Evolutionary conservation across 2,329 filamentous ascomycete species (phyloP), one percentile per base, ranked within the genome.

Genomic region (Colletotrichum somersetense): DNA sequence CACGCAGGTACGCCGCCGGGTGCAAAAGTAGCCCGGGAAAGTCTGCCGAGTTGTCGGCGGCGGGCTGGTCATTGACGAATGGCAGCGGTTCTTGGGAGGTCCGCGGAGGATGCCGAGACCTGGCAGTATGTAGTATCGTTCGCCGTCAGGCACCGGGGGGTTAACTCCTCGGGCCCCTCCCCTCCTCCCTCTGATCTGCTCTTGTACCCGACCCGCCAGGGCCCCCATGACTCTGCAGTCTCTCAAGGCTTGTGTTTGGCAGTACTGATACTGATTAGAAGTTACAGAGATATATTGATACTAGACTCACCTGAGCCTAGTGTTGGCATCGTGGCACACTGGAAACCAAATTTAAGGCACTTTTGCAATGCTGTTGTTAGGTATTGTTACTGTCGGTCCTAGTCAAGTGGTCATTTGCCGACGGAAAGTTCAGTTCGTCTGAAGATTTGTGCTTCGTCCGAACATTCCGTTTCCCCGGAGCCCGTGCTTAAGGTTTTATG

Each of bases 401-500:
- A 11, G 7, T 8, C 7, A 20, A 40, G 16, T 18, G 33, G 55
- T 23, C 12, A 38, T 16, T n/a, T 11, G 7, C 20, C 7, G 1
- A 40, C 10, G 26, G 38, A 62, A 61, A 62, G 30, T 30, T 3
- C 2, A 30, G 30, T 30, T 38, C 44, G 44, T 52, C 44, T 38
- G 20, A 64, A 44, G 16, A 42, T 61, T 64, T 59, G 11, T 35
- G 18, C 26, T 38, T 46, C 33, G 58, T 63, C 68, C 48, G 46
- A 68, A 33, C 58, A 35, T 62, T 35, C 35, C 52, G 52, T 26
- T 52, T 59, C 10, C 52, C 20, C 30, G 48, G 46, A 33, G 44
- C 53, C 59, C 58, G 68, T 59, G 64, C 33, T 46, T 35, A 72
- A 56, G 52, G 58, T 64, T 72, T 26, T 35, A 44, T 33, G 53